phyloP scores from a whole-genome alignment of 352 stramenopile species.

The Globisporangium parvum region DNA sequence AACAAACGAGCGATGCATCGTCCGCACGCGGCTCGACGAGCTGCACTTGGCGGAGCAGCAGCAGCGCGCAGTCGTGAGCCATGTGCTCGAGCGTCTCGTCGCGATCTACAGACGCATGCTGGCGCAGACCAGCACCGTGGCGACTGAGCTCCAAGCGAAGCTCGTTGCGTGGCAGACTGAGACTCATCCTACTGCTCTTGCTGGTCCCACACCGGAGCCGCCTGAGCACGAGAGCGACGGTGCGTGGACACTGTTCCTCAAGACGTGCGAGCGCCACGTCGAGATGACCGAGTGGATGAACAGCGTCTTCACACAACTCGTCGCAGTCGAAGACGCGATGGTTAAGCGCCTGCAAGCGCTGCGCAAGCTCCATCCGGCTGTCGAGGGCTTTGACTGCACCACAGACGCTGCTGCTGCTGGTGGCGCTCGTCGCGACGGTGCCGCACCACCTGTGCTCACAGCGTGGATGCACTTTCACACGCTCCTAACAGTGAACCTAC shows the following conservation, averaged over 20 bases:
- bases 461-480: constrained; percentile 29
- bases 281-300: constrained; percentile 40
- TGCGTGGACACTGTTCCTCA: constrained; percentile 6
- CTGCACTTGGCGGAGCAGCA: too few relatives aligned
- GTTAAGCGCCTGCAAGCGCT: constrained; percentile 29
- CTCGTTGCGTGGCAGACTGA: background rate
- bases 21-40: too few relatives aligned
- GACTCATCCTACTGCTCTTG: too few relatives aligned
- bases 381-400: too few relatives aligned
- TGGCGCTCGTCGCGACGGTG: too few relatives aligned
- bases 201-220: too few relatives aligned
- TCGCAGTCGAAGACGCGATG: constrained; percentile 27
- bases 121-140: constrained; percentile 10
- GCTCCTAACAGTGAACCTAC: constrained; percentile 31
- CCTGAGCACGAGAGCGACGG: constrained; percentile 1
- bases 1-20: too few relatives aligned
- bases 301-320: constrained; percentile 28
- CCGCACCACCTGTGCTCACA: constrained; percentile 9
- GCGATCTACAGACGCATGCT: too few relatives aligned
- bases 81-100: too few relatives aligned
- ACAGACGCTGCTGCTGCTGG: too few relatives aligned
- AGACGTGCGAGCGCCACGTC: constrained; percentile 15
- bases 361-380: constrained; percentile 14
- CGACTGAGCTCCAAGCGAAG: constrained; percentile 8
- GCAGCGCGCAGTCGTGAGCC: too few relatives aligned